These are phyloP conservation scores for Collybia sp. DNA, from an alignment of 768 basidiomycete genomes.

Conservation along the genomic window DNA sequence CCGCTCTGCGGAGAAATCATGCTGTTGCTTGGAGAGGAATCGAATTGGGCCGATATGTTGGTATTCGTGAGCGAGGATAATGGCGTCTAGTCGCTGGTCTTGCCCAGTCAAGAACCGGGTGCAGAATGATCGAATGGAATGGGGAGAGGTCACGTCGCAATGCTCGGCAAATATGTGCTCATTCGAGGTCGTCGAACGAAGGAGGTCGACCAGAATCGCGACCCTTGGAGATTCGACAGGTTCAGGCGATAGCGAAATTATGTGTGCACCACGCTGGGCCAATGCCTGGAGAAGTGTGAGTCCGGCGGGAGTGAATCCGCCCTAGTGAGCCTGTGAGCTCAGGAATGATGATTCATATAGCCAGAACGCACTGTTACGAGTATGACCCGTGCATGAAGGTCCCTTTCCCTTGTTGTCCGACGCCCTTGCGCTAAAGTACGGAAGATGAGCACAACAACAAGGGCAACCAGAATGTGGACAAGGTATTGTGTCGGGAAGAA, in stretches of 20 bases:
- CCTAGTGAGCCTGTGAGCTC: slow-evolving; percentile 31
- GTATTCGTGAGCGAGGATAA: slow-evolving; percentile 80
- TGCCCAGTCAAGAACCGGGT: slow-evolving; percentile 59
- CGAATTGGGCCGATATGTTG: slow-evolving; percentile 48
- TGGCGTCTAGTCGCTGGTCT: slow-evolving; percentile 69
- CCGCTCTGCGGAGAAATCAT: slow-evolving; percentile 31
- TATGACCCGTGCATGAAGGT: slow-evolving; percentile 67
- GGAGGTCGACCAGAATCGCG: slow-evolving; percentile 56
- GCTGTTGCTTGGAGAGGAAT: slow-evolving; percentile 18
- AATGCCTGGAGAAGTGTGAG: slow-evolving; percentile 61
- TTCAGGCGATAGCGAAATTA: slow-evolving; percentile 68
- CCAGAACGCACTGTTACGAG: slow-evolving; percentile 56
- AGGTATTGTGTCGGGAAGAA: slow-evolving; percentile 57
- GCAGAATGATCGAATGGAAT: slow-evolving; percentile 67
- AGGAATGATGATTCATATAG: not conserved
- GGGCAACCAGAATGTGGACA: slow-evolving; percentile 40
- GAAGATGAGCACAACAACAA: slow-evolving; percentile 41
- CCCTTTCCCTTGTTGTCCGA: slow-evolving; percentile 66
- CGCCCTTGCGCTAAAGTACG: slow-evolving; percentile 65
- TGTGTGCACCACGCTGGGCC: slow-evolving; percentile 71
- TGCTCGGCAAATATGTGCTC: slow-evolving; percentile 77
- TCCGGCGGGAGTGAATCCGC: slow-evolving; percentile 71
- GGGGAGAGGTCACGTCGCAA: slow-evolving; percentile 65
- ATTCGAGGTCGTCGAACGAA: slow-evolving; percentile 68
- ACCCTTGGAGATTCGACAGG: slow-evolving; percentile 51